Evolutionary conservation across 1,284 basidiomycete species (phyloP).

Genomic region (Pyrrhoderma lamaoense): DNA sequence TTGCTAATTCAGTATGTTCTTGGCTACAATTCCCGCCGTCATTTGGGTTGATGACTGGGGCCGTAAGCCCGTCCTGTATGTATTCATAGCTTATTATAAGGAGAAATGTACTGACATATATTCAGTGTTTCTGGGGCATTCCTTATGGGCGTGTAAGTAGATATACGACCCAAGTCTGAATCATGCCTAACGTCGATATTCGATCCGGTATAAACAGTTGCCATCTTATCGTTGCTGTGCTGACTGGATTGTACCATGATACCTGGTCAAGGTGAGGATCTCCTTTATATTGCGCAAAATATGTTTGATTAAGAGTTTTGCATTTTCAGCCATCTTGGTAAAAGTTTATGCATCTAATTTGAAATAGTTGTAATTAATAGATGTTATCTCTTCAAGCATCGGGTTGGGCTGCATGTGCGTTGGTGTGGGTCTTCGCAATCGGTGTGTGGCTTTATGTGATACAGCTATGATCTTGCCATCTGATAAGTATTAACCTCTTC

Average conservation of each 20-base stretch:
- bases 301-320: too few relatives aligned
- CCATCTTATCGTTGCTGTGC: constrained; percentile 56
- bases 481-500: too few relatives aligned
- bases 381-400: constrained; percentile 33
- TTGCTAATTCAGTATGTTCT: constrained; percentile 47
- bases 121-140: constrained; percentile 53
- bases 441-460: constrained; percentile 30
- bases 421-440: constrained; percentile 64
- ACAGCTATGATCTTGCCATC: too few relatives aligned
- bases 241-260: constrained; percentile 47
- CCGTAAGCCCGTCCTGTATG: constrained; percentile 52
- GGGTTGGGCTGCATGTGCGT: constrained; percentile 57
- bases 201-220: constrained; percentile 43
- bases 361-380: not conserved
- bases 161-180: not conserved
- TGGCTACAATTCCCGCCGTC: constrained; percentile 68
- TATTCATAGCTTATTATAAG: not conserved
- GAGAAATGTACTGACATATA: not conserved
- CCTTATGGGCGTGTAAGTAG: constrained; percentile 51
- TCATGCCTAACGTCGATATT: too few relatives aligned
- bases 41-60: constrained; percentile 68
- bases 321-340: constrained; percentile 1
- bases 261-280: constrained; percentile 44
- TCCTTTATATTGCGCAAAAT: too few relatives aligned
- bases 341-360: too few relatives aligned